Percentiles rank a stretch among this genome's conserved stretches.
Conservation (phyloP, 352 stramenopile genomes). For the Elongisporangium prolatum region DNA sequence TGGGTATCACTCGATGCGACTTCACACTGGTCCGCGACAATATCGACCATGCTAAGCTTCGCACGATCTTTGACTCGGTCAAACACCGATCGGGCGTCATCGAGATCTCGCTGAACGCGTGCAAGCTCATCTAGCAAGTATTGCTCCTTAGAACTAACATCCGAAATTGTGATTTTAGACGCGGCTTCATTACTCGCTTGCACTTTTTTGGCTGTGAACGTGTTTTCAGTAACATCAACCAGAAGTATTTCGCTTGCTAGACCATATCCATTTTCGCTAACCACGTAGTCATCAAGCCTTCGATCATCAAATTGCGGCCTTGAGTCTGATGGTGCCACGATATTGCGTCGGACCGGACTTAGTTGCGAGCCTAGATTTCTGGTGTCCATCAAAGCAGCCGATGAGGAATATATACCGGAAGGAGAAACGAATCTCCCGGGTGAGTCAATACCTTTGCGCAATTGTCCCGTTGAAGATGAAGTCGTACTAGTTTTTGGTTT, state of each 20-base stretch:
- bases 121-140: conserved; percentile 24
- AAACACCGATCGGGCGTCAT: conserved; percentile 7
- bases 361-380: not conserved
- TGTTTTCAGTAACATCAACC: not conserved
- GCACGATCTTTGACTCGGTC: not conserved
- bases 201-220: not conserved
- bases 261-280: not conserved
- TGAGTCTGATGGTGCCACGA: not conserved
- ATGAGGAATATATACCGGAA: not conserved
- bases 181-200: not conserved
- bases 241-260: not conserved
- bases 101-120: conserved; percentile 25
- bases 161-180: not conserved
- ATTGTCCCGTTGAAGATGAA: not conserved
- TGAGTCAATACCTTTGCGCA: not conserved
- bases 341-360: not conserved
- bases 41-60: not conserved
- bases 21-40: not conserved
- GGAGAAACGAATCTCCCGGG: not conserved
- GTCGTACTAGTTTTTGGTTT: not conserved
- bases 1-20: not conserved
- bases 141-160: conserved; percentile 23
- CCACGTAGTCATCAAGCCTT: not conserved
- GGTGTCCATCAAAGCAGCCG: not conserved
- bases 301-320: not conserved